phyloP scores from a whole-genome alignment of 2,329 filamentous ascomycete genomes.

The Tolypocladium amazonense region DNA sequence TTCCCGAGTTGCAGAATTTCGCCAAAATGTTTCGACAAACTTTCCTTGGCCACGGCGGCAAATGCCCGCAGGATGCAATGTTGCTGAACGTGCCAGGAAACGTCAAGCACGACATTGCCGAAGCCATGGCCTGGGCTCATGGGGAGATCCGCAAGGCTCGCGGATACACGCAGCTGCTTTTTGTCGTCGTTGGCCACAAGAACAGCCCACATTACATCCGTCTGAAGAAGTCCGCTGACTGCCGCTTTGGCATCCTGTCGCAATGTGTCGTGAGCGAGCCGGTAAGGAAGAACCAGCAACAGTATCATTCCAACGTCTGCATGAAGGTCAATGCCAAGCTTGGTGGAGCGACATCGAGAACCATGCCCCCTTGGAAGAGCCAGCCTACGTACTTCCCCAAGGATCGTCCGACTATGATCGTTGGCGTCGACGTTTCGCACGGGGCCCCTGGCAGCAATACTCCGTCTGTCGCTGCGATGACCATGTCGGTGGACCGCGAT shows the following conservation, averaged over 20 bases:
- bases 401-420: constrained; percentile 59
- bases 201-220: constrained; percentile 66
- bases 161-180: constrained; percentile 59
- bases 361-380: constrained; percentile 21
- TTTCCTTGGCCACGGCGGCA: constrained; percentile 41
- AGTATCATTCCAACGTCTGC: constrained; percentile 87
- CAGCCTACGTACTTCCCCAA: constrained; percentile 23
- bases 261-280: constrained; percentile 70
- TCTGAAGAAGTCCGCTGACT: constrained; percentile 84
- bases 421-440: constrained; percentile 89
- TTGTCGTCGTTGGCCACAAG: constrained; percentile 66
- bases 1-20: constrained; percentile 21
- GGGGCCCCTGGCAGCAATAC: constrained; percentile 54
- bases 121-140: constrained; percentile 34
- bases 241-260: constrained; percentile 70
- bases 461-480: constrained; percentile 79
- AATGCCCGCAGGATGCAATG: constrained; percentile 21
- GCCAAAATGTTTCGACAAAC: constrained; percentile 30
- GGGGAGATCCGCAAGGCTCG: constrained; percentile 43
- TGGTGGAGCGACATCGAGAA: constrained; percentile 62
- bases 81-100: constrained; percentile 21
- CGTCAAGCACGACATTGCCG: constrained; percentile 30
- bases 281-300: constrained; percentile 57
- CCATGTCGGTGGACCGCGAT: constrained; percentile 63
- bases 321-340: constrained; percentile 98